Evolutionary conservation across 805 yeast species (phyloP), one percentile per base, ranked within the genome.

Genomic region (Suhomyces canberraensis): DNA sequence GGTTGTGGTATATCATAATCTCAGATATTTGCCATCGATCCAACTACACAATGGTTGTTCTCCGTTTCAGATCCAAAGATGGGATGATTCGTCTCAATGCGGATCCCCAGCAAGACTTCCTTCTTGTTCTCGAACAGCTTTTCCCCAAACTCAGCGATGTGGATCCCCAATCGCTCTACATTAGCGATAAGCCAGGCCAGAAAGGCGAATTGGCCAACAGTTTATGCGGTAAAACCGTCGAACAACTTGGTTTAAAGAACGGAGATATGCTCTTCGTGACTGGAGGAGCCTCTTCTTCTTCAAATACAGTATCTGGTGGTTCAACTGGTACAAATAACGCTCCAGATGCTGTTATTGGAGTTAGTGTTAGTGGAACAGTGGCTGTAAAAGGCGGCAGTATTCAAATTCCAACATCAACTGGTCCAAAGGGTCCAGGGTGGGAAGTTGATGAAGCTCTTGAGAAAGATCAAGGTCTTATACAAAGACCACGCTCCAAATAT

Each of bases 11-110:
- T 5, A 24, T 24, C 11, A 8, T 24, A 13, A 16, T n/a, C 8
- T 15, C 30, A 4, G 6, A 27, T 6, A 5, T 27, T 7, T 20
- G 8, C 22, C 9, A 20, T 9, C 7, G 9, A 7, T 9, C 22
- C 7, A 20, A 20, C 22, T 20, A 20, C 29, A 32, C 16, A 11
- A 34, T 21, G 24, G 24, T 58, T 61, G 60, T 65, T 37, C 54
- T 90, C 47, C 64, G 98, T 52, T 87, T 93, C 61, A 75, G 96
- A 52, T 71, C 93, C 19, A 86, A 78, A 51, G 84, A 85, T 47
- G 98, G 98, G 7, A 82, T 79, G 75, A 78, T 77, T 55, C 74
- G 98, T 37, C 73, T 85, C 24, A 56, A 64, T 17, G 77, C 75
- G 19, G 77, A 76, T 17, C 60, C 66, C 3, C 32, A 48, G 1